Evolutionary conservation across 371 early-diverging fungal species (phyloP).

Genomic region (Parasitella parasitica): DNA sequence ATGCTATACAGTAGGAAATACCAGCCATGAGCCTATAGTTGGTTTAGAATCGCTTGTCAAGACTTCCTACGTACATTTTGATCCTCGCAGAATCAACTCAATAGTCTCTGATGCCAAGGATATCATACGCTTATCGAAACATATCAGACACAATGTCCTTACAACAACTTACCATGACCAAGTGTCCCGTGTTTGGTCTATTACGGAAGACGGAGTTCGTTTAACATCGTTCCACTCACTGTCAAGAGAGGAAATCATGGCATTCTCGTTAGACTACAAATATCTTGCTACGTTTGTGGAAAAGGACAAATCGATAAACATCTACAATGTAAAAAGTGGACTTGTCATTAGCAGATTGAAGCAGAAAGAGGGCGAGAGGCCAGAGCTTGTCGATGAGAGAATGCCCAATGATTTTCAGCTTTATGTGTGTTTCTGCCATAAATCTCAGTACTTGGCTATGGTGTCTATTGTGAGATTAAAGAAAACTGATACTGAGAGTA

Average conservation of each 20-base stretch:
- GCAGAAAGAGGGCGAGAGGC: too few relatives aligned
- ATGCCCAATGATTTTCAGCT: not conserved
- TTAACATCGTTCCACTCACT: constrained; percentile 4
- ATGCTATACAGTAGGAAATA: too few relatives aligned
- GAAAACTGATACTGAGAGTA: not conserved
- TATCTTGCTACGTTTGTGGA: constrained; percentile 3
- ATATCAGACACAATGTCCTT: constrained; percentile 3
- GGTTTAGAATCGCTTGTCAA: not conserved
- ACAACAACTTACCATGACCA: not conserved
- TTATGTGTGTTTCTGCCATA: not conserved
- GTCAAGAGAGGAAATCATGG: constrained; percentile 2
- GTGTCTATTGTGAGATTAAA: not conserved
- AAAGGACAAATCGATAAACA: not conserved
- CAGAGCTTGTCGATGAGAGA: not conserved
- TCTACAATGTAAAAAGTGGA: constrained; percentile 2
- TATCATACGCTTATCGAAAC: constrained; percentile 2
- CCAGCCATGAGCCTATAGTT: not conserved
- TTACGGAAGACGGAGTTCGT: constrained; percentile 1
- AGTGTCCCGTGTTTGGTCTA: constrained; percentile 5
- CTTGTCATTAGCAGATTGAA: not conserved
- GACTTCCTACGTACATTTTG: not conserved
- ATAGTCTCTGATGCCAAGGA: not conserved
- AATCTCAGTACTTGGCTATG: not conserved
- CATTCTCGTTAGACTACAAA: constrained; percentile 5
- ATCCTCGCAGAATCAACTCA: not conserved